Conservation (phyloP, 1,284 basidiomycete genomes). For the Rhodotorula sp. region DNA sequence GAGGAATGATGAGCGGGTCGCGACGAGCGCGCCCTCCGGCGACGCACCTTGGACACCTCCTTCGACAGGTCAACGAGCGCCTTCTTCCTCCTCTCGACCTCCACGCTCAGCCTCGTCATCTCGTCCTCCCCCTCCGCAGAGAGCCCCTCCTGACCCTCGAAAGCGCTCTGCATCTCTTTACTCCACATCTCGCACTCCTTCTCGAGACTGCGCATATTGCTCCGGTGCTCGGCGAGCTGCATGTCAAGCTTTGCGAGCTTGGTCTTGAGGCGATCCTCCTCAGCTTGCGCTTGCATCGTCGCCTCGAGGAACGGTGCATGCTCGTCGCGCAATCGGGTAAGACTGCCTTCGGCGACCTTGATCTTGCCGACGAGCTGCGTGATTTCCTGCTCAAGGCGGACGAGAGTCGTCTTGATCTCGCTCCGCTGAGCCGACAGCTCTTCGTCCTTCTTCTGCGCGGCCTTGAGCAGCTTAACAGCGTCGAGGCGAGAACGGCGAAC, state of each 20-base stretch:
- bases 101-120: constrained; percentile 69
- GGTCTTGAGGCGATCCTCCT: constrained; percentile 68
- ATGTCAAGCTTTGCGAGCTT: constrained; percentile 67
- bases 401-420: constrained; percentile 71
- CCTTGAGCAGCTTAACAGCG: constrained; percentile 72
- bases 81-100: constrained; percentile 72
- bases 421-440: constrained; percentile 63
- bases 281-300: constrained; percentile 61
- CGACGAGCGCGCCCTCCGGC: background rate
- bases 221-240: constrained; percentile 68
- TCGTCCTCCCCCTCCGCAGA: constrained; percentile 67
- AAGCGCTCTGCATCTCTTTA: constrained; percentile 71
- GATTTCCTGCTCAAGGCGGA: constrained; percentile 80
- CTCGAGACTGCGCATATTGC: constrained; percentile 63
- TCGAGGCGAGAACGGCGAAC: constrained; percentile 85
- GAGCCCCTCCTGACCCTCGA: constrained; percentile 63
- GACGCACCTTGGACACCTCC: constrained; percentile 67
- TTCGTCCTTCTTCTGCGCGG: constrained; percentile 72
- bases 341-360: constrained; percentile 67
- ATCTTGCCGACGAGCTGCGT: constrained; percentile 72
- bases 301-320: constrained; percentile 69
- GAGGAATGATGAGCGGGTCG: background rate
- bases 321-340: constrained; percentile 67
- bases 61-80: constrained; percentile 67
- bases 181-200: constrained; percentile 63